phyloP scores from a whole-genome alignment of 495 filamentous ascomycete species.

The Cercophora sp. region DNA sequence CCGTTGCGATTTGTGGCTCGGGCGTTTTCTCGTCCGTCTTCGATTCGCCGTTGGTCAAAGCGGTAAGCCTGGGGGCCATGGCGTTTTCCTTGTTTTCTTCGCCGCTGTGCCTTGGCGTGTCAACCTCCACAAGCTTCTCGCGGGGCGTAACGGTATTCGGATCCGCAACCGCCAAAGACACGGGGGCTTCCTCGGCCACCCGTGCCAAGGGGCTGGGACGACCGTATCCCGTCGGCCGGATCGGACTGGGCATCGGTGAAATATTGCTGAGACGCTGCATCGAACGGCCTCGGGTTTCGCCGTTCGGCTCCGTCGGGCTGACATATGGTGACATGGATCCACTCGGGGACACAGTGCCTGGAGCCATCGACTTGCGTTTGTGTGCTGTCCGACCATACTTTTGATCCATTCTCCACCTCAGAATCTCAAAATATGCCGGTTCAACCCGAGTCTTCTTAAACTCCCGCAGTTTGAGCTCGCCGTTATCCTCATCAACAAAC shows the following conservation, averaged over 20 bases:
- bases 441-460: constrained; percentile 86
- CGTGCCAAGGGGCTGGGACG: constrained; percentile 50
- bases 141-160: constrained; percentile 12
- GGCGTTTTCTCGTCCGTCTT: constrained; percentile 17
- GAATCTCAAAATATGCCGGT: constrained; percentile 89
- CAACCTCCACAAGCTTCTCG: constrained; percentile 42
- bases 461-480: constrained; percentile 86
- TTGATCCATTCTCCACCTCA: constrained; percentile 91
- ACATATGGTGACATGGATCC: constrained; percentile 51
- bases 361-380: constrained; percentile 41
- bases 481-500: constrained; percentile 84
- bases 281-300: constrained; percentile 48
- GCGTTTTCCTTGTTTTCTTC: constrained; percentile 37
- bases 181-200: constrained; percentile 46
- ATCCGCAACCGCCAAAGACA: constrained; percentile 19
- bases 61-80: constrained; percentile 22
- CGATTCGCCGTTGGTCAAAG: constrained; percentile 30
- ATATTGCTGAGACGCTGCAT: constrained; percentile 50
- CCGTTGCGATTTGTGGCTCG: constrained; percentile 15
- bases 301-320: constrained; percentile 43
- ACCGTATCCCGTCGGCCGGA: constrained; percentile 46
- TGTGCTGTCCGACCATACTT: constrained; percentile 70
- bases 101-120: constrained; percentile 48
- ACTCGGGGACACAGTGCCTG: constrained; percentile 36
- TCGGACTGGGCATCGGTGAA: constrained; percentile 52